Evolutionary conservation across 352 stramenopile species (phyloP), one percentile per base, ranked within the genome.

Genomic region (Phytophthora litchii): DNA sequence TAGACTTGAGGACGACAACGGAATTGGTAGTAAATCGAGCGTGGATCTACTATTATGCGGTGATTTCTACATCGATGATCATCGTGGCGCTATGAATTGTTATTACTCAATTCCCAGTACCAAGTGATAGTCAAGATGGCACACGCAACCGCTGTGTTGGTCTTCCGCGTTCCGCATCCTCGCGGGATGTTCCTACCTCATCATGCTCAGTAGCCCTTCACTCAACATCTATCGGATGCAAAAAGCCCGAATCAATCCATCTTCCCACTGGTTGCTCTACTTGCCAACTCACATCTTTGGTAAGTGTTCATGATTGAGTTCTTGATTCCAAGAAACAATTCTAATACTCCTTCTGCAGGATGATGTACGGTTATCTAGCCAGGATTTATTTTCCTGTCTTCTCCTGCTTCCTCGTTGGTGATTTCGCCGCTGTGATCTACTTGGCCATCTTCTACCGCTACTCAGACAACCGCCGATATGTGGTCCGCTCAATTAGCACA

Each of bases 381-480:
- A 57, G 70, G 13, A 72, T 77, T 43, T 64, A 76, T 43, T 77
- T 77, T 23, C 72, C 69, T 14, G 38, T 78, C 2, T 69, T 78
- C 36, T 64, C 70, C 27, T 78, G 68, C 25, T 74, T 75, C 31
- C 49, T 60, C 8, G 34, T 64, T 8, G 72, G 72, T 11, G 59
- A 72, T 43, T 46, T 79, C 20, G 44, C 63, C 17, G 49, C 57
- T 21, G n/a, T 74, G 27, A 36, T 62, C 11, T 78, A 63, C 41
- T 48, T 78, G 6, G 17, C 43, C 12, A 55, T 79, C 12, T 81
- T 75, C 54, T 63, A 59, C 36, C 60, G 52, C 19, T 74, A 73
- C 46, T 74, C 68, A 2, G 58, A 58, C 3, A 66, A 77, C 20
- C 60, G 64, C 27, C 11, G 20, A 1, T 65, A 70, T 11, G 64